Evolutionary conservation across 2,329 filamentous ascomycete genomes (phyloP).

Genomic region (Beauveria australis): DNA sequence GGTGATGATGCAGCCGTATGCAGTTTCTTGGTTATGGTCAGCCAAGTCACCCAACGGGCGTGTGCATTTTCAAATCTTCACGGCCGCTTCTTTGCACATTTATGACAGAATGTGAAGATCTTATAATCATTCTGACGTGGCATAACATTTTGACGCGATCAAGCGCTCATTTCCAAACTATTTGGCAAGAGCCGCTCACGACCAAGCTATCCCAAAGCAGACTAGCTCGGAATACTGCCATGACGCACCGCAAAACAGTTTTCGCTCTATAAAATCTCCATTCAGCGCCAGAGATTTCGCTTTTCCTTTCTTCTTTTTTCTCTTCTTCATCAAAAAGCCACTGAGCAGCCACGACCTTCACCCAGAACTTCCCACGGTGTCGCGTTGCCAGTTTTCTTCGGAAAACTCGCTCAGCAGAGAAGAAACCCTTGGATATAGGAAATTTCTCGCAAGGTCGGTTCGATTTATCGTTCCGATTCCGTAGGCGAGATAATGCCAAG

Average conservation of each 20-base stretch:
- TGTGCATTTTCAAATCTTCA: too few species aligned
- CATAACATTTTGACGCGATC: too few species aligned
- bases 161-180: too few species aligned
- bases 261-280: background rate
- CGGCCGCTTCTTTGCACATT: too few species aligned
- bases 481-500: conserved; percentile 51
- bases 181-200: too few species aligned
- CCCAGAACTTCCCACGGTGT: conserved; percentile 47
- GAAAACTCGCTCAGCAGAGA: conserved; percentile 49
- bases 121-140: too few species aligned
- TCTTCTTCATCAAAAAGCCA: conserved; percentile 53
- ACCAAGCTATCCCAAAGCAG: background rate
- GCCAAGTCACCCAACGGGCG: too few species aligned
- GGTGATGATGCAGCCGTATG: too few species aligned
- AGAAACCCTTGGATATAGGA: conserved; percentile 54
- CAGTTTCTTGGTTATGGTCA: too few species aligned
- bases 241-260: conserved; percentile 1
- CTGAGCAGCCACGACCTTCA: conserved; percentile 58
- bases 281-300: background rate
- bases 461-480: conserved; percentile 19
- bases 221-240: conserved; percentile 9
- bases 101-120: too few species aligned
- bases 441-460: conserved; percentile 43
- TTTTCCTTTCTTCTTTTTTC: conserved; percentile 23
- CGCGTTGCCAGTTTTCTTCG: conserved; percentile 48